Percentiles rank a stretch among this genome's conserved stretches.
Conservation (phyloP, 495 filamentous ascomycete genomes). For the Penicillium angulare region DNA sequence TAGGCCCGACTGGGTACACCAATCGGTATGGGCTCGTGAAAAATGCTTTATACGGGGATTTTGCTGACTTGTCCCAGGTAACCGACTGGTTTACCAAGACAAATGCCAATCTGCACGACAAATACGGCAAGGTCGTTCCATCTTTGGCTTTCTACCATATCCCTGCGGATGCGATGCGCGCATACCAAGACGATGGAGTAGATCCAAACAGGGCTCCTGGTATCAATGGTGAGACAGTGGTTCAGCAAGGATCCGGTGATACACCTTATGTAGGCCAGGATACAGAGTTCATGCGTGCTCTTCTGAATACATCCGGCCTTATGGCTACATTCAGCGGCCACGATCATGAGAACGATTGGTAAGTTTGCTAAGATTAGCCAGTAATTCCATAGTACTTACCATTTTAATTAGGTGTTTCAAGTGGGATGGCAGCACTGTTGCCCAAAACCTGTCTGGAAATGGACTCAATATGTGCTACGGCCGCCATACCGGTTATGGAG, state of each 20-base stretch:
- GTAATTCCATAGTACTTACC: neutral
- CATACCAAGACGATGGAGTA: slow-evolving; percentile 48
- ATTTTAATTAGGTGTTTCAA: slow-evolving; percentile 32
- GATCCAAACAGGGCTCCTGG: slow-evolving; percentile 52
- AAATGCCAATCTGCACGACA: slow-evolving; percentile 37
- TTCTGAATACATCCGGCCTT: slow-evolving; percentile 54
- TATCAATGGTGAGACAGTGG: slow-evolving; percentile 57
- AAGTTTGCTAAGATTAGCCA: neutral
- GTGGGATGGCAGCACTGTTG: slow-evolving; percentile 31
- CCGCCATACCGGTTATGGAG: slow-evolving; percentile 70
- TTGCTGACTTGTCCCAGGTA: slow-evolving; percentile 28
- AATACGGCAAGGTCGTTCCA: slow-evolving; percentile 50
- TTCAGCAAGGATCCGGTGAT: slow-evolving; percentile 24
- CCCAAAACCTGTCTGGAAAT: slow-evolving; percentile 34
- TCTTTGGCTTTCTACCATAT: slow-evolving; percentile 75
- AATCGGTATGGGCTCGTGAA: slow-evolving; percentile 23
- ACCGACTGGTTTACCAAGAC: slow-evolving; percentile 60
- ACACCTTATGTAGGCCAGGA: slow-evolving; percentile 51
- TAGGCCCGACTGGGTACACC: slow-evolving; percentile 39
- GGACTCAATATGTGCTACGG: slow-evolving; percentile 61
- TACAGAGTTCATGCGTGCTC: slow-evolving; percentile 61
- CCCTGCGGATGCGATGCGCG: slow-evolving; percentile 56
- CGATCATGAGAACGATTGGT: slow-evolving; percentile 72
- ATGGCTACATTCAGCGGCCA: slow-evolving; percentile 67
- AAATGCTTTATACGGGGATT: neutral